These are phyloP conservation scores for Aspergillus felis DNA, from an alignment of 2,329 filamentous ascomycete species.

Conservation along the genomic window DNA sequence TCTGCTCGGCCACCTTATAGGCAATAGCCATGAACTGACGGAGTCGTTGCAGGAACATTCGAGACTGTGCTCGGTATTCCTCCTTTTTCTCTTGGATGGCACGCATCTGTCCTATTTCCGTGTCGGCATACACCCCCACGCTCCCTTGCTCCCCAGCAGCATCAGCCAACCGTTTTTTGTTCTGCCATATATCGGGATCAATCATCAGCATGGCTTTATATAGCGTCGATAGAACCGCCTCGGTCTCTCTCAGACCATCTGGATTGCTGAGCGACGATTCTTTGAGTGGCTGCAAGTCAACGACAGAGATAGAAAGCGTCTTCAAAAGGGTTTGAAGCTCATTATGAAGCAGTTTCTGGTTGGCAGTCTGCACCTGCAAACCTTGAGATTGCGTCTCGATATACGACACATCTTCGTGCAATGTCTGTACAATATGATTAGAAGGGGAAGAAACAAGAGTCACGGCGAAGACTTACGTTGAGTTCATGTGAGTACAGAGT, in stretches of 20 bases:
- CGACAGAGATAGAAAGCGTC: constrained; percentile 79
- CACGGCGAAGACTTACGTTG: constrained; percentile 58
- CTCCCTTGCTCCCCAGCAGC: constrained; percentile 35
- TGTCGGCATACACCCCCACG: constrained; percentile 63
- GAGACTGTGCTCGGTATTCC: constrained; percentile 73
- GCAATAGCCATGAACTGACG: constrained; percentile 77
- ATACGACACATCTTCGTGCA: constrained; percentile 93
- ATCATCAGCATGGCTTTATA: constrained; percentile 94
- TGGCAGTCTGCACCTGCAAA: constrained; percentile 92
- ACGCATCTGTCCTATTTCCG: constrained; percentile 77
- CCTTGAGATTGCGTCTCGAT: constrained; percentile 97
- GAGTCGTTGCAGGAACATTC: constrained; percentile 71
- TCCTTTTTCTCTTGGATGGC: constrained; percentile 93
- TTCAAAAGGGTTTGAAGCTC: constrained; percentile 86
- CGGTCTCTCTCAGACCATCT: constrained; percentile 71
- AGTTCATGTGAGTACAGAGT: constrained; percentile 94
- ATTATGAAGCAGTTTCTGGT: constrained; percentile 87
- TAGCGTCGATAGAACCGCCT: constrained; percentile 70
- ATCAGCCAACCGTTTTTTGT: constrained; percentile 48
- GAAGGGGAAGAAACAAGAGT: constrained; percentile 8
- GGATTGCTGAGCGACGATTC: constrained; percentile 68
- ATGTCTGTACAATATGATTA: constrained; percentile 56
- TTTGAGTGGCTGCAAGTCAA: constrained; percentile 70
- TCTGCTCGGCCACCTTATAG: constrained; percentile 71
- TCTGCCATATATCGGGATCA: constrained; percentile 69